These are phyloP conservation scores for Medicago arabica DNA, from an alignment of 306 rosid genomes.

Conservation along the genomic window DNA sequence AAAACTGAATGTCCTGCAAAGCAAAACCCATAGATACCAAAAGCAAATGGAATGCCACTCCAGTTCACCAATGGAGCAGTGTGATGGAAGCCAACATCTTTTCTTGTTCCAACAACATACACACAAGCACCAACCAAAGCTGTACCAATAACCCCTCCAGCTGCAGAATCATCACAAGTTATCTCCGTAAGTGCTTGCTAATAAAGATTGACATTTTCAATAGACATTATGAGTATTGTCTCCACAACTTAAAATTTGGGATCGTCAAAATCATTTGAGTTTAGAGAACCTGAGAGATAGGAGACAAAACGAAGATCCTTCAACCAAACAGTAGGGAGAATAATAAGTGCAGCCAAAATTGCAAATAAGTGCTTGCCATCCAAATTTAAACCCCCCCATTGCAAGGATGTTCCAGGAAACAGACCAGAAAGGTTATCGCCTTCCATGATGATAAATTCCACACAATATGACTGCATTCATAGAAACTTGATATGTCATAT, in stretches of 20 bases:
- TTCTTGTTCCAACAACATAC: conserved; percentile 62
- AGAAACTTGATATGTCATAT: conserved; percentile 8
- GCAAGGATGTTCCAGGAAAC: conserved; percentile 72
- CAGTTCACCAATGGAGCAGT: conserved; percentile 56
- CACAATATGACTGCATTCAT: conserved; percentile 69
- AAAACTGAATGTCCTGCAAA: conserved; percentile 83
- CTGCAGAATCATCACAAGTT: conserved; percentile 54
- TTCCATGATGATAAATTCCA: conserved; percentile 83
- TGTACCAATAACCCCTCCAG: conserved; percentile 76
- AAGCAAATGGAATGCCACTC: conserved; percentile 78
- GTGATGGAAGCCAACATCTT: conserved; percentile 67
- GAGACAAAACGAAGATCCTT: conserved; percentile 77
- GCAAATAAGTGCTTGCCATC: conserved; percentile 72
- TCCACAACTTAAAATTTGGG: not conserved
- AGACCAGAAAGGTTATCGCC: conserved; percentile 81
- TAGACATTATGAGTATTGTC: not conserved
- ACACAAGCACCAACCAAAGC: conserved; percentile 56
- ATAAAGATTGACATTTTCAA: not conserved
- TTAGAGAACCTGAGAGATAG: conserved; percentile 71
- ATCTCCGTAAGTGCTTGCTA: conserved; percentile 15
- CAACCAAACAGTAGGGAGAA: conserved; percentile 85
- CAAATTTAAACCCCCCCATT: conserved; percentile 55
- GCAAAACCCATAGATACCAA: conserved; percentile 84
- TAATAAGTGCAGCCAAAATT: conserved; percentile 66
- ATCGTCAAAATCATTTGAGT: not conserved